Base-by-base conservation (phyloP, 495 filamentous ascomycete genomes). In the Hyaloscypha bicolor region DNA sequence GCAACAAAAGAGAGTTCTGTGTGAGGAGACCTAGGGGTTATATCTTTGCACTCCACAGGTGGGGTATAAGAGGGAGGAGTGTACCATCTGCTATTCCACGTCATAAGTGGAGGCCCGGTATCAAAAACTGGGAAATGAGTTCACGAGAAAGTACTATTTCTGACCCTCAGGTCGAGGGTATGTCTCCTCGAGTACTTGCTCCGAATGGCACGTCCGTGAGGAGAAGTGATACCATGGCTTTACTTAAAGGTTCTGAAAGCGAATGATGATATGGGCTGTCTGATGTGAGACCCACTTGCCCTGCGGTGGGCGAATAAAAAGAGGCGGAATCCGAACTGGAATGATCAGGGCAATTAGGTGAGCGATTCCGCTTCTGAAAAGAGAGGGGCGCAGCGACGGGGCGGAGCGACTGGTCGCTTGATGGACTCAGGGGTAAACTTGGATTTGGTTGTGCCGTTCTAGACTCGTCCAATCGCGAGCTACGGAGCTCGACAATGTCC, bases 151-250 rank as follows among this genome's bases (percentile, higher is more conserved):
- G 53, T 55, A 29, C 53, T 55, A 55, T 55, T 55, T 55, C 14
- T 55, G 30, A 9, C 6, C 21, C 53, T 55, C 30, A 25, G 30
- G 4, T 55, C 53, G 25, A 31, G 53, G 9, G 3, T 4, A 19
- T 9, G n/a, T n/a, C n/a, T n/a, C n/a, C n/a, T n/a, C n/a, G n/a
- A n/a, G 53, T n/a, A 55, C 30, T 55, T 29, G 21, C 53, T 55
- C 53, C 21, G 21, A 55, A 55, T 55, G 14, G 53, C 53, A 55
- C 30, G 11, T 29, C 25, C 53, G 53, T 55, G 14, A 25, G 53
- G 53, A 55, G 53, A 55, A 55, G 53, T 55, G 53, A 55, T 22
- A 55, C 9, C 51, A 55, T n/a, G 53, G 53, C 22, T 55, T 55
- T n/a, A 55, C 4, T 14, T 55, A 55, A 14, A 55, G 9, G 14